Percentiles rank a stretch among this genome's conserved stretches.
Conservation (phyloP, 306 rosid genomes). For the Cicer yamashitae region DNA sequence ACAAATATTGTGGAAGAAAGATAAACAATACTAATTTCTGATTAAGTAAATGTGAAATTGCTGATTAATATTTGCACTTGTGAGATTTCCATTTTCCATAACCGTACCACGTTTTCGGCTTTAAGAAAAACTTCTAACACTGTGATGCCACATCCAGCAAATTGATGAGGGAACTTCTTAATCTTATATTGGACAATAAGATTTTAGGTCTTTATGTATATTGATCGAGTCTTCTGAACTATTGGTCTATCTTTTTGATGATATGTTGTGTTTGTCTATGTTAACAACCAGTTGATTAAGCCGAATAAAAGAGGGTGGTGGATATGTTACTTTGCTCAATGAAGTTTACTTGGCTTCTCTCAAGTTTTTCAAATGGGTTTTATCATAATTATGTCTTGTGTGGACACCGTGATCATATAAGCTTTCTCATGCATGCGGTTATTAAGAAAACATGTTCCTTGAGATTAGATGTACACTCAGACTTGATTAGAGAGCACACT, state of each 20-base stretch:
- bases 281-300: not conserved
- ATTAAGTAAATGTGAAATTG: not conserved
- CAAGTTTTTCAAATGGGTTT: not conserved
- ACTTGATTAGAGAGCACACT: constrained; percentile 18
- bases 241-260: constrained; percentile 10
- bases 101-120: not conserved
- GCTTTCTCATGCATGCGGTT: constrained; percentile 16
- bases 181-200: not conserved
- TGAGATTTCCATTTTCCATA: not conserved
- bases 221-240: constrained; percentile 1
- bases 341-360: constrained; percentile 7
- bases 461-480: constrained; percentile 5
- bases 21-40: not conserved
- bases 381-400: not conserved
- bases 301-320: not conserved
- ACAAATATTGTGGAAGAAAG: not conserved
- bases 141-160: not conserved
- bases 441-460: not conserved
- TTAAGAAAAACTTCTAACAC: not conserved
- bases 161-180: not conserved
- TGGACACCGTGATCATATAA: constrained; percentile 8
- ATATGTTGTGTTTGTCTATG: not conserved
- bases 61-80: not conserved
- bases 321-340: constrained; percentile 7
- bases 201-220: not conserved